Base-by-base conservation (phyloP, 2,329 filamentous ascomycete genomes). In the Pseudogymnoascus sp. region DNA sequence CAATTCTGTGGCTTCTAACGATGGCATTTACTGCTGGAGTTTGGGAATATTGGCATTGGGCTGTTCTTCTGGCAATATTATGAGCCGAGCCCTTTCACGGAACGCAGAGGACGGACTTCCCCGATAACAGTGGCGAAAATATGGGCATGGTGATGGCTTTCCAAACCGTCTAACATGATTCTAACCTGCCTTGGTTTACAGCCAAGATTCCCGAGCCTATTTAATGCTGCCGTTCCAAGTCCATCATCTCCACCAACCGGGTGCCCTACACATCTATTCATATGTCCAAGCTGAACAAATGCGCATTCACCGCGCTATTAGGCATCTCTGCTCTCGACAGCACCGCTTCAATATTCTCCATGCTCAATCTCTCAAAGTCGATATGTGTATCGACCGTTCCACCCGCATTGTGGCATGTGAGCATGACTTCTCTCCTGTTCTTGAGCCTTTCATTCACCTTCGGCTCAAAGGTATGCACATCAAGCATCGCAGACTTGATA, bases 361-460 rank as follows among this genome's bases (percentile, higher is more conserved):
- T 88, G 35, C 82, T 83, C 71, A 88, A 69, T 71, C 83, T 80
- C 75, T 89, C 86, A 66, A 89, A 88, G 3, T 83, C 84, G n/a
- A 81, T 72, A 61, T 72, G 71, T 65, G 85, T 86, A 71, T 88
- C 84, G 12, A 88, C 78, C 37, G 85, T 87, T 3, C 85, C 84
- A 0, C 86, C 86, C 1, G 85, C 86, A 66, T 87, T 87, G 70
- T 89, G 87, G 61, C 83, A 83, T n/a, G 86, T 83, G 62, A 89
- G 70, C 74, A 86, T 79, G 12, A 75, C 77, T 29, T 74, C 69
- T 35, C 64, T 68, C 49, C 68, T 65, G 11, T 23, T 58, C 62
- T 69, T 70, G 23, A 72, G 60, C 19, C 70, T 65, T 11, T 67
- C 65, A 64, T 69, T 70, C 19, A 72, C 68, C 5, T 33, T 60